phyloP scores from a whole-genome alignment of 768 basidiomycete species.

The Naganishia vaughanmartiniae region DNA sequence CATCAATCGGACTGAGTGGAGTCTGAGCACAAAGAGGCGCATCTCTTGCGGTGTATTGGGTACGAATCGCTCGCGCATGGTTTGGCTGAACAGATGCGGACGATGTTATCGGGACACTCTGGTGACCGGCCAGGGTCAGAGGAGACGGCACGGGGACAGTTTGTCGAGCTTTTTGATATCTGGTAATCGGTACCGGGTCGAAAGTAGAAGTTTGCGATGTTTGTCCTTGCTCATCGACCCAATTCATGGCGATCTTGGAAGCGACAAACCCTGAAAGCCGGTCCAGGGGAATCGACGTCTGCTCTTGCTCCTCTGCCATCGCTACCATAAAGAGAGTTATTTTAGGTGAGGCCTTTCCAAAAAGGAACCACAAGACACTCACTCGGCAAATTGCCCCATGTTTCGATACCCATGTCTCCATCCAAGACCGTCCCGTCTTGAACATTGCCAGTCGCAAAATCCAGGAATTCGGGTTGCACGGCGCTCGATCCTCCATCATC shows the following conservation, averaged over 20 bases:
- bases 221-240: slow-evolving; percentile 10
- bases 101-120: background rate
- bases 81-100: slow-evolving; percentile 11
- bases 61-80: background rate
- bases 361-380: background rate
- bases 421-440: background rate
- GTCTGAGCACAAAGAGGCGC: background rate
- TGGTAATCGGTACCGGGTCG: background rate
- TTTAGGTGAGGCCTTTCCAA: background rate
- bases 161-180: background rate
- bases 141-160: background rate
- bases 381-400: slow-evolving; percentile 30
- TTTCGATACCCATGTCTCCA: slow-evolving; percentile 3
- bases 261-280: slow-evolving; percentile 21
- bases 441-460: background rate
- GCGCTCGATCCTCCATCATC: slow-evolving; percentile 24
- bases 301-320: background rate
- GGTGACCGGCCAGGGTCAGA: background rate
- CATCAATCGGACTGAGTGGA: slow-evolving; percentile 25
- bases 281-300: background rate
- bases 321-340: background rate
- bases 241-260: slow-evolving; percentile 25
- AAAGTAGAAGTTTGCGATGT: background rate
- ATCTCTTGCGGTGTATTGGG: slow-evolving; percentile 1
- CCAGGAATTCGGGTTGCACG: background rate